A percentile compares a stretch with the other conserved stretches of the same genome.
These are phyloP conservation scores for Plectosphaerella sp. DNA, from an alignment of 2,329 filamentous ascomycete genomes.

Conservation along the genomic window DNA sequence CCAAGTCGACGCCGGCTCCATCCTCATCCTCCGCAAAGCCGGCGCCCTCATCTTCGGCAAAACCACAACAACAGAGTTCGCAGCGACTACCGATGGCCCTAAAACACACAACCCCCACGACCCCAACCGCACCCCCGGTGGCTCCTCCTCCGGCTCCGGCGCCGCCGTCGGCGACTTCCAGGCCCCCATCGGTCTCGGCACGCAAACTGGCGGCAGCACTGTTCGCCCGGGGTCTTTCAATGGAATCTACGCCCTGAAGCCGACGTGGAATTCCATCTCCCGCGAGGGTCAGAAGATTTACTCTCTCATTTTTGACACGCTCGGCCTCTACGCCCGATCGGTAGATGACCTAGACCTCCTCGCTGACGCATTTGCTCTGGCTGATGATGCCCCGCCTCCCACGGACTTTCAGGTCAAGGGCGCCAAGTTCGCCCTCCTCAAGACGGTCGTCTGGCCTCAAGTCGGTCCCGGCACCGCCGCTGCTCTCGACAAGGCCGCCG, in stretches of 20 bases:
- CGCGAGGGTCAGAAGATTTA: slow-evolving; percentile 58
- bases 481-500: slow-evolving; percentile 34
- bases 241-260: slow-evolving; percentile 61
- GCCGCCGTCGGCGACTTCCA: slow-evolving; percentile 64
- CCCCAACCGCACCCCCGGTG: slow-evolving; percentile 58
- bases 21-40: slow-evolving; percentile 46
- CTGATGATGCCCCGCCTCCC: slow-evolving; percentile 38
- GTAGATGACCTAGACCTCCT: slow-evolving; percentile 55
- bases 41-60: slow-evolving; percentile 52
- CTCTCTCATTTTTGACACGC: slow-evolving; percentile 55
- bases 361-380: slow-evolving; percentile 46
- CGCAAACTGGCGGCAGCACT: slow-evolving; percentile 61
- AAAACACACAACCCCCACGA: slow-evolving; percentile 63
- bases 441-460: slow-evolving; percentile 46
- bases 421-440: slow-evolving; percentile 49
- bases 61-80: slow-evolving; percentile 59
- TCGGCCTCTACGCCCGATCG: slow-evolving; percentile 55
- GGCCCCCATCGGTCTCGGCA: slow-evolving; percentile 55
- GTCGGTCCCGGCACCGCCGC: slow-evolving; percentile 37
- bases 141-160: slow-evolving; percentile 63
- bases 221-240: slow-evolving; percentile 63
- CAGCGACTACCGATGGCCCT: slow-evolving; percentile 47
- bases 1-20: slow-evolving; percentile 45
- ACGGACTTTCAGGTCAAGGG: slow-evolving; percentile 32
- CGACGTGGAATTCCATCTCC: slow-evolving; percentile 60